Evolutionary conservation across 2,329 filamentous ascomycete species (phyloP), one percentile per base, ranked within the genome.

Genomic region (Trichoderma atroviride): DNA sequence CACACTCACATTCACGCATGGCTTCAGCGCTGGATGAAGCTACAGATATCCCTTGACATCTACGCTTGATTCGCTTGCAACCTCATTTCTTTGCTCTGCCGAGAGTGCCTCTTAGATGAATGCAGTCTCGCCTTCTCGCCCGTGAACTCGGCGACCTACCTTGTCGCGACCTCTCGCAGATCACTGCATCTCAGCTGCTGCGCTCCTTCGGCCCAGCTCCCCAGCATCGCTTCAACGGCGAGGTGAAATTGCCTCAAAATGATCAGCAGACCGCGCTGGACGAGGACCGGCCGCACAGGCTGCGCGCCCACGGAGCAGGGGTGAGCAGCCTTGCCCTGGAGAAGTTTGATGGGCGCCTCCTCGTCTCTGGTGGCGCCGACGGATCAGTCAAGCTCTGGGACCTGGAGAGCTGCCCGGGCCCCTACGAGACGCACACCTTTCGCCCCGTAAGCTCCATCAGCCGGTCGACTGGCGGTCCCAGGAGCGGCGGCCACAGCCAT

Each of bases 331-430:
- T 97, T 52, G 89, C 91, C 0, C 86, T 97, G 50, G 94, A 97
- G 75, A 88, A 89, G 61, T 93, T 96, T 75, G 92, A 96, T 72
- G 93, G 92, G 3, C 77, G 78, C 74, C 91, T 92, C 73, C 85
- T 97, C 71, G 80, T 97, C 2, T 97, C 94, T 0, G 95, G 93
- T 4, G 94, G 94, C 35, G 91, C 92, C 5, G 93, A 97, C 76
- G 92, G 92, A 11, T 92, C 91, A 0, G 88, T 97, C 75, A 92
- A 90, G 73, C 81, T 97, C 57, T 97, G 94, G 94, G 91, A 97
- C 79, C 86, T 97, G 7, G 92, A 97, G 75, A 82, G 86, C 61
- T 82, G 83, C 73, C 78, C 77, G 14, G 83, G 83, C 70, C 79
- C 82, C 6, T 82, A 80, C 71, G 78, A 71, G 71, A 78, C 78